These are phyloP conservation scores for Penicillium daleae DNA, from an alignment of 495 filamentous ascomycete genomes.

Conservation along the genomic window DNA sequence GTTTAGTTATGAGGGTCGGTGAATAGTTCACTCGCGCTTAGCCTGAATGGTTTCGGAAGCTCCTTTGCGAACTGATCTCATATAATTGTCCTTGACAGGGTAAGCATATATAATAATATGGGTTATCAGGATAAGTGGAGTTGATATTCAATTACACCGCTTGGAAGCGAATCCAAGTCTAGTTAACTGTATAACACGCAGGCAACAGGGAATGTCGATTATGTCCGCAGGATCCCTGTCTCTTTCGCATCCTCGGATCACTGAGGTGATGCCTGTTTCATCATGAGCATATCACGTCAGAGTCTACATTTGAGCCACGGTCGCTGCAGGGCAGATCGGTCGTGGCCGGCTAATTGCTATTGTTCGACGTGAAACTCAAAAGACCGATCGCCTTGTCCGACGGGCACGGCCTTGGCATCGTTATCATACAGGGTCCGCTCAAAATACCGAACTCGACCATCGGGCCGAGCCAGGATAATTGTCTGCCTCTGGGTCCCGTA, in stretches of 20 bases:
- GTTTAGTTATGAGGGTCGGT: conserved; percentile 14
- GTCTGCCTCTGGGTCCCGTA: conserved; percentile 98
- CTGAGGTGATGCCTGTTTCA: not conserved
- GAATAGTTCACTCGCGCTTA: conserved; percentile 9
- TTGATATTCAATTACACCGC: conserved; percentile 11
- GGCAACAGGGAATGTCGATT: not conserved
- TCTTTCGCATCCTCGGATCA: not conserved
- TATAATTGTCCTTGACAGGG: not conserved
- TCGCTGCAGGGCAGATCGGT: not conserved
- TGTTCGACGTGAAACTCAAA: conserved; percentile 43
- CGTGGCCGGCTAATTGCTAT: conserved; percentile 16
- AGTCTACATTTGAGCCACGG: conserved; percentile 10
- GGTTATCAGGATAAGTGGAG: not conserved
- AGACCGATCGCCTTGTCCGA: conserved; percentile 60
- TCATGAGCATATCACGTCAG: conserved; percentile 10
- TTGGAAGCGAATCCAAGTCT: not conserved
- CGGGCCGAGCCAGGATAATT: conserved; percentile 73
- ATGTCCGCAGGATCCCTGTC: not conserved
- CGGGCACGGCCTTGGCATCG: conserved; percentile 61
- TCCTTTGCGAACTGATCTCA: conserved; percentile 16
- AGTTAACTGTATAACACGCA: not conserved
- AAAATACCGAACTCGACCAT: conserved; percentile 76
- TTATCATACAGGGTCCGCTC: conserved; percentile 83
- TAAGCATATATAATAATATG: not conserved
- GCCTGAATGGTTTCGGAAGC: conserved; percentile 18